Conservation (phyloP, 495 filamentous ascomycete genomes). For the Hyaloscypha hepaticicola region DNA sequence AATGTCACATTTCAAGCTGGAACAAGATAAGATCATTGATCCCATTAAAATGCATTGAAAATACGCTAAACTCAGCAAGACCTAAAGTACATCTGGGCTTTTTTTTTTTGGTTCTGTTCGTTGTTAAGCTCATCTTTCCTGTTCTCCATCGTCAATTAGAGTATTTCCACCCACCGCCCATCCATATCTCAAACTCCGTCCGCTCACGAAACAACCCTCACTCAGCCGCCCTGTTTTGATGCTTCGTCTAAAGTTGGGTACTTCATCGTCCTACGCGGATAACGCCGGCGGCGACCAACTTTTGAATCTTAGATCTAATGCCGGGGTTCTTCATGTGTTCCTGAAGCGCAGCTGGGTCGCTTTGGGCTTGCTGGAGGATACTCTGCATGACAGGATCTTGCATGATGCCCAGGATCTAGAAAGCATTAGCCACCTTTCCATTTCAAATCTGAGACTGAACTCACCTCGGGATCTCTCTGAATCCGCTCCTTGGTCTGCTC, state of each 20-base stretch:
- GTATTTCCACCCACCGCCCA: not conserved
- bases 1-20: no score
- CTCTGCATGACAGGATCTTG: constrained; percentile 96
- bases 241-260: not conserved
- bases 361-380: constrained; percentile 94
- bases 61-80: constrained; percentile 25
- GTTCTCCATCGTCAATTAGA: constrained; percentile 3
- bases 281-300: constrained; percentile 55
- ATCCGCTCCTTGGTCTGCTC: constrained; percentile 93
- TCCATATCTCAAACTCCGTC: not conserved
- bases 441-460: constrained; percentile 28
- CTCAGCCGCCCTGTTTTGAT: not conserved
- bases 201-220: not conserved
- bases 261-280: constrained; percentile 70
- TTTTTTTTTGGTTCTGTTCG: not conserved
- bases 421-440: constrained; percentile 34
- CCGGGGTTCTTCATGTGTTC: constrained; percentile 94
- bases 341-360: constrained; percentile 83
- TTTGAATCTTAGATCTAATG: constrained; percentile 61
- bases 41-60: constrained; percentile 16
- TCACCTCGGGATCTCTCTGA: constrained; percentile 88
- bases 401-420: constrained; percentile 83
- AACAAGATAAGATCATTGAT: not conserved
- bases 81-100: constrained; percentile 25
- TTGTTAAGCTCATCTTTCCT: not conserved